phyloP scores from a whole-genome alignment of 345 rosid genomes.

The Balakata baccata region DNA sequence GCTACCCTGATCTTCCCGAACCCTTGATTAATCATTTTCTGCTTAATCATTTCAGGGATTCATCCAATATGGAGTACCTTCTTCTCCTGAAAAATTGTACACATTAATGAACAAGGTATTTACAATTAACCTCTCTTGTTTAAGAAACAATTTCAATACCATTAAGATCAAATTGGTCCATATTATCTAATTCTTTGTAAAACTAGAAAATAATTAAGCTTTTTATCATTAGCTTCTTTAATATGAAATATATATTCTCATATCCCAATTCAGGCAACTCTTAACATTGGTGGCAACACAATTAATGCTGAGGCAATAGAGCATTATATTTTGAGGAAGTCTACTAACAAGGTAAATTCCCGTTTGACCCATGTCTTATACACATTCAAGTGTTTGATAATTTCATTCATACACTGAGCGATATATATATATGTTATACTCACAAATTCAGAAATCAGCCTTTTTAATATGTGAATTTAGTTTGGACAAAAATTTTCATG shows the following conservation, averaged over 20 bases:
- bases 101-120: conserved; percentile 59
- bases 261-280: conserved; percentile 52
- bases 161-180: not conserved
- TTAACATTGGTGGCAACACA: conserved; percentile 76
- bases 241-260: not conserved
- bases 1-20: not conserved
- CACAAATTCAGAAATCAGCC: no score
- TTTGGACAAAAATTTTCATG: no score
- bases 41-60: conserved; percentile 51
- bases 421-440: no score
- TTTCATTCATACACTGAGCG: no score
- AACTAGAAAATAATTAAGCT: not conserved
- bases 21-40: not conserved
- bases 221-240: not conserved
- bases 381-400: no score
- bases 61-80: conserved; percentile 83
- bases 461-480: no score
- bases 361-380: no score
- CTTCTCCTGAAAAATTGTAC: conserved; percentile 60
- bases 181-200: not conserved
- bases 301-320: conserved; percentile 81
- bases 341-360: conserved; percentile 29
- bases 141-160: not conserved
- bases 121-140: not conserved
- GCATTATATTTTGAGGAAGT: conserved; percentile 64